Conservation (phyloP, 2,329 filamentous ascomycete species). For the Pseudofabraea citricarpa region DNA sequence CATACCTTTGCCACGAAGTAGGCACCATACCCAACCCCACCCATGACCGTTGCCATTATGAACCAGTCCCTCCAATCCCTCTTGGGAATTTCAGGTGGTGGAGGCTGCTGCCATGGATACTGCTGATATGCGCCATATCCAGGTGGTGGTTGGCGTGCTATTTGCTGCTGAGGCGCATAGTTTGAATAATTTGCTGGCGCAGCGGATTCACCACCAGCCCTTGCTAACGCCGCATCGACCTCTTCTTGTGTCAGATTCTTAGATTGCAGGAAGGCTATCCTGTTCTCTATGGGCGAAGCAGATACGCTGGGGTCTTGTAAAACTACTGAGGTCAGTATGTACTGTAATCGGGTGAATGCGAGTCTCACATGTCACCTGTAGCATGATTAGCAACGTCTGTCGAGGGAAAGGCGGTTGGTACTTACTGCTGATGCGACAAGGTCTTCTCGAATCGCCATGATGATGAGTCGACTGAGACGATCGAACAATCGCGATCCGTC, state of each 20-base stretch:
- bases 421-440: slow-evolving; percentile 76
- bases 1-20: slow-evolving; percentile 81
- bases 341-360: neutral
- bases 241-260: slow-evolving; percentile 98
- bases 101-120: slow-evolving; percentile 51
- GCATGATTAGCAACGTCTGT: slow-evolving; percentile 17
- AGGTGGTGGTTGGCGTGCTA: slow-evolving; percentile 30
- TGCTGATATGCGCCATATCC: slow-evolving; percentile 44
- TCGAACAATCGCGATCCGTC: too few relatives aligned
- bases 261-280: slow-evolving; percentile 86
- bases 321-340: slow-evolving; percentile 48
- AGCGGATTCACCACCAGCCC: slow-evolving; percentile 61
- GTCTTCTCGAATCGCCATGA: slow-evolving; percentile 89
- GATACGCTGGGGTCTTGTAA: slow-evolving; percentile 92
- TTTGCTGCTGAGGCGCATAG: slow-evolving; percentile 39
- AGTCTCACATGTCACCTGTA: slow-evolving; percentile 30
- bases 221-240: slow-evolving; percentile 76
- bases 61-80: slow-evolving; percentile 99
- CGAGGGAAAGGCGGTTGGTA: slow-evolving; percentile 11
- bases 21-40: slow-evolving; percentile 82
- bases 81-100: slow-evolving; percentile 58
- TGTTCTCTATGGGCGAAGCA: slow-evolving; percentile 84
- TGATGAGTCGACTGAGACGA: slow-evolving; percentile 14
- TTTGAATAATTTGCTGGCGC: slow-evolving; percentile 36
- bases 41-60: slow-evolving; percentile 96